Base-by-base conservation (phyloP, 2,329 filamentous ascomycete genomes). In the Penicillium digitatum region DNA sequence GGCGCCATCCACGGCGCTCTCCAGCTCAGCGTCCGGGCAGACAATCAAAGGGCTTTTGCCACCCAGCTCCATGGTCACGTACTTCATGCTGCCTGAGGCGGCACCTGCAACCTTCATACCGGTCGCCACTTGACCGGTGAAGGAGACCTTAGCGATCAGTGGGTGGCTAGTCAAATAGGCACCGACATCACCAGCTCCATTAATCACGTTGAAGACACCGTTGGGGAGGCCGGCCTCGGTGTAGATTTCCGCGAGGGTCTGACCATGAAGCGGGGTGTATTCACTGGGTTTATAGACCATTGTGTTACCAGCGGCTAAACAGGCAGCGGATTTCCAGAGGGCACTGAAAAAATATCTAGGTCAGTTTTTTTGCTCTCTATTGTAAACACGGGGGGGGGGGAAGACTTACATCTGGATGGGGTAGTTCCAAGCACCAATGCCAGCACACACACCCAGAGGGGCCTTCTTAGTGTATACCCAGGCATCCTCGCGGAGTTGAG, bases 281-380 rank as follows among this genome's bases (percentile, higher is more conserved):
- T 95, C 90, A 62, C 88, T 92, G 8, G 90, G 89, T 75, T 95
- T 95, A 77, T 95, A 95, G 42, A 95, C 83, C 87, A 95, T 92
- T 68, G 87, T 89, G 74, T 95, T 95, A 20, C 90, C 90, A 1
- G 90, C 90, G 3, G 90, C 89, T 14, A 95, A 80, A 65, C 90
- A 94, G 0, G 90, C 88, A 0, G 88, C 89, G 1, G 88, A 91
- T 74, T 95, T 95, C 90, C 90, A 95, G 1, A 95, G 79, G 9
- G 90, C 90, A 62, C 74, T 78, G 45, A 14, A 55, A 31, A 29
- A 26, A 39, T 18, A 18, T 26, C 8, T 22, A 32, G 27, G 38
- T 64, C 35, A 62, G 54, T 16, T 26, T 35, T 12, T 20, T 31
- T 24, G 34, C 22, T 18, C n/a, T 10, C 20, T 14, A 16, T 8